phyloP scores from a whole-genome alignment of 2,329 filamentous ascomycete genomes.

The Claviceps monticola region DNA sequence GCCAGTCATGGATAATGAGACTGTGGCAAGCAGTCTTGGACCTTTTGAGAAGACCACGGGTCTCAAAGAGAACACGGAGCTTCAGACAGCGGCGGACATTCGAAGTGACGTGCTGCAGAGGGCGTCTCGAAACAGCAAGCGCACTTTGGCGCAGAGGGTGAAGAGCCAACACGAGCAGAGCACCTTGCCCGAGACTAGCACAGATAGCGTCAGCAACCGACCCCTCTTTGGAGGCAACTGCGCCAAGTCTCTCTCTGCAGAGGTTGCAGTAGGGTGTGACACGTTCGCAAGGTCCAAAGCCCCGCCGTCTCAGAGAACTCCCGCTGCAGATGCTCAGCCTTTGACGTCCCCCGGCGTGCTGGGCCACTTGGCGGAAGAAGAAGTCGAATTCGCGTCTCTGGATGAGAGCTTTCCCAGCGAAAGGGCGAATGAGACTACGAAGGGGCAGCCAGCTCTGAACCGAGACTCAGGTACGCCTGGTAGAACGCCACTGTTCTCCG shows the following conservation, averaged over 20 bases:
- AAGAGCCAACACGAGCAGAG: constrained; percentile 8
- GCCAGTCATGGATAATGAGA: constrained; percentile 22
- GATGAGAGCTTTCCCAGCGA: constrained; percentile 26
- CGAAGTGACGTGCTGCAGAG: constrained; percentile 18
- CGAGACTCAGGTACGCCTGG: constrained; percentile 7
- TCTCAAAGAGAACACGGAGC: constrained; percentile 9
- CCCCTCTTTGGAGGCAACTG: constrained; percentile 31
- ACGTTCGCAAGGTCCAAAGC: constrained; percentile 12
- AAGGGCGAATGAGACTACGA: constrained; percentile 8
- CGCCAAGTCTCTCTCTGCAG: constrained; percentile 37
- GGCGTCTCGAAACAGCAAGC: constrained; percentile 11
- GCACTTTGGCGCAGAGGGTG: not conserved
- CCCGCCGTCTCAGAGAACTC: constrained; percentile 12
- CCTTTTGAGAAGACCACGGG: constrained; percentile 19
- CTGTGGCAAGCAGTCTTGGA: constrained; percentile 20
- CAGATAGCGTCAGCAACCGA: constrained; percentile 2
- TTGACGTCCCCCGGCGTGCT: not conserved
- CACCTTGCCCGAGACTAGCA: constrained; percentile 3
- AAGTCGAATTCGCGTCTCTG: constrained; percentile 23
- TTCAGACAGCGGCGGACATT: constrained; percentile 18
- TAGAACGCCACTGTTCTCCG: constrained; percentile 1
- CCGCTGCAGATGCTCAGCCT: not conserved
- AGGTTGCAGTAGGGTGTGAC: constrained; percentile 31
- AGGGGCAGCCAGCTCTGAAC: constrained; percentile 18
- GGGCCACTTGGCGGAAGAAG: constrained; percentile 11